Conservation (phyloP, 106 monocot genomes). For the Xerophyta viscosa region DNA sequence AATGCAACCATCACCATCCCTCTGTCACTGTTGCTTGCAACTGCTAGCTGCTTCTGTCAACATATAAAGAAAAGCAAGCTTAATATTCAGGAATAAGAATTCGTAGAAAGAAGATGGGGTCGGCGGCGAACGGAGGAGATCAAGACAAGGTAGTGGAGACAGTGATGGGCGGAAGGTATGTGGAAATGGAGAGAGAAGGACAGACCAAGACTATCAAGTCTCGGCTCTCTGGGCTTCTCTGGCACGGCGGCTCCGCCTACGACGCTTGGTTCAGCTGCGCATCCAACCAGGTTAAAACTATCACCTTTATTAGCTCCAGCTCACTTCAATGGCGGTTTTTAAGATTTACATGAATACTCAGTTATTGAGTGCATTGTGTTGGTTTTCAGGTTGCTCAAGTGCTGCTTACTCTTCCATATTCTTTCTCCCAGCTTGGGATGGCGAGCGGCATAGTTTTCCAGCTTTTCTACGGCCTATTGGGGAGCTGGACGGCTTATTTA, state of each 20-base stretch:
- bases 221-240: constrained; percentile 51
- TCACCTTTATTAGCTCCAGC: no score
- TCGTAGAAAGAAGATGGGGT: no score
- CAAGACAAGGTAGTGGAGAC: constrained; percentile 56
- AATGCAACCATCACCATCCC: no score
- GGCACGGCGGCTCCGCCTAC: constrained; percentile 73
- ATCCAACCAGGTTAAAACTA: constrained; percentile 75
- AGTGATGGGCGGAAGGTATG: constrained; percentile 49
- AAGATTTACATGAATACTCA: no score
- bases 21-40: no score
- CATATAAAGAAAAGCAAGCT: no score
- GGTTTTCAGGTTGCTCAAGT: constrained; percentile 64
- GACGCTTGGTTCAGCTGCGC: constrained; percentile 86
- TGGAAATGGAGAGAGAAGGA: constrained; percentile 68
- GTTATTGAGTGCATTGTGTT: background rate
- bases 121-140: constrained; percentile 11
- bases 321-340: no score
- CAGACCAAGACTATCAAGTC: constrained; percentile 37
- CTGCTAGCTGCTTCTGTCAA: no score
- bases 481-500: constrained; percentile 79
- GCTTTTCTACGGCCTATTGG: constrained; percentile 57
- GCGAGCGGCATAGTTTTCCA: constrained; percentile 53
- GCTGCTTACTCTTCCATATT: constrained; percentile 65
- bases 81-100: no score
- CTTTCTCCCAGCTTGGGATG: constrained; percentile 78